phyloP scores from a whole-genome alignment of 306 rosid species.

The Spatholobus suberectus region DNA sequence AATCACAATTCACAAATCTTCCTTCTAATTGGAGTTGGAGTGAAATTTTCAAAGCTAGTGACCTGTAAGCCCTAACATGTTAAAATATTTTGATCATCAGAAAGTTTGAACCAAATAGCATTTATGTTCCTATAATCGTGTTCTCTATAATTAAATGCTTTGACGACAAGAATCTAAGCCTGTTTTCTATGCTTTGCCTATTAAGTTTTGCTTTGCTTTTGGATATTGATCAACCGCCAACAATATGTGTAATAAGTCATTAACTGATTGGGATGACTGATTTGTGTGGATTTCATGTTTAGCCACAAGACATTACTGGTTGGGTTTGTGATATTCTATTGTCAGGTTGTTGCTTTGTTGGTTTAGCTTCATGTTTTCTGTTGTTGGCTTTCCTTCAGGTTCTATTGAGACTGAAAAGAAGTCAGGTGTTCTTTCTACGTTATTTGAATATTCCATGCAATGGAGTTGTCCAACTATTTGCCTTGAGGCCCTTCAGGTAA shows the following conservation, averaged over 20 bases:
- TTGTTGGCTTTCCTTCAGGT: conserved; percentile 53
- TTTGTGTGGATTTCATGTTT: not conserved
- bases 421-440: conserved; percentile 61
- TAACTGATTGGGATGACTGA: not conserved
- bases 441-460: conserved; percentile 69
- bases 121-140: not conserved
- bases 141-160: not conserved
- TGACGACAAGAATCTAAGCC: not conserved
- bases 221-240: not conserved
- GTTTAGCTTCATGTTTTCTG: conserved; percentile 30
- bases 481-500: conserved; percentile 98
- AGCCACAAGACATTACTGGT: not conserved
- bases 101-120: not conserved
- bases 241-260: not conserved
- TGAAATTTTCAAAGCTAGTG: not conserved
- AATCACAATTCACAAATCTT: not conserved
- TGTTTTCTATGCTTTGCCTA: not conserved
- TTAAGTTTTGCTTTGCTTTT: conserved; percentile 10
- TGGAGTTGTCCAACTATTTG: conserved; percentile 65
- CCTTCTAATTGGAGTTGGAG: not conserved
- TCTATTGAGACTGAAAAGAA: conserved; percentile 54
- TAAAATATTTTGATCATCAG: conserved; percentile 12
- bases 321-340: not conserved
- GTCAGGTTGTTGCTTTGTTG: not conserved
- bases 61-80: not conserved